phyloP scores from a whole-genome alignment of 495 filamentous ascomycete species.

The Aspergillus cavernicola region DNA sequence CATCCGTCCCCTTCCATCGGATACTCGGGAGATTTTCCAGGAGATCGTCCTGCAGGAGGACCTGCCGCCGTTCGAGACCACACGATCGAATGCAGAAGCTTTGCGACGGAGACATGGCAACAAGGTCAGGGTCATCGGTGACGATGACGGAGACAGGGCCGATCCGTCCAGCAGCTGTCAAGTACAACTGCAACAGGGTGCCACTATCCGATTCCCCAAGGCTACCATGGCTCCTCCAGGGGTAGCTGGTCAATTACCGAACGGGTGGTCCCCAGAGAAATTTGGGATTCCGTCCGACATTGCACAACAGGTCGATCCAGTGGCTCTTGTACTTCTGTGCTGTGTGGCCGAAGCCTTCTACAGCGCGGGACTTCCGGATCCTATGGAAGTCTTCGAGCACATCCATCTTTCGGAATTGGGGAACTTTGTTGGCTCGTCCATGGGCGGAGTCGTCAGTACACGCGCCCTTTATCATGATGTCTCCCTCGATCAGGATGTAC shows the following conservation, averaged over 20 bases:
- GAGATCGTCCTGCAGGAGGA: constrained; percentile 94
- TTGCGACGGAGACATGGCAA: constrained; percentile 92
- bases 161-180: constrained; percentile 90
- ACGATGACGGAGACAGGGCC: too few relatives aligned
- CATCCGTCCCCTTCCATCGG: constrained; percentile 94
- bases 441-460: constrained; percentile 72
- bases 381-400: constrained; percentile 98
- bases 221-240: constrained; percentile 89
- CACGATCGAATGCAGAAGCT: constrained; percentile 92
- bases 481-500: constrained; percentile 87
- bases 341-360: constrained; percentile 85
- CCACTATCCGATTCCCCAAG: constrained; percentile 87
- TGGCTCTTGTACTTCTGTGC: constrained; percentile 87
- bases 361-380: constrained; percentile 89
- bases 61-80: constrained; percentile 89
- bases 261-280: constrained; percentile 87
- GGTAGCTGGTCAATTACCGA: constrained; percentile 92
- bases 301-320: constrained; percentile 90
- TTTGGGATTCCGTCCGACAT: constrained; percentile 96
- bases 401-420: constrained; percentile 95
- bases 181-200: constrained; percentile 87
- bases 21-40: constrained; percentile 93
- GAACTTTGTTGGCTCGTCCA: constrained; percentile 91
- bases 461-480: constrained; percentile 96
- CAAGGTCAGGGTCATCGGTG: constrained; percentile 86